Evolutionary conservation across 306 rosid genomes (phyloP).

Genomic region (Inga oerstediana): DNA sequence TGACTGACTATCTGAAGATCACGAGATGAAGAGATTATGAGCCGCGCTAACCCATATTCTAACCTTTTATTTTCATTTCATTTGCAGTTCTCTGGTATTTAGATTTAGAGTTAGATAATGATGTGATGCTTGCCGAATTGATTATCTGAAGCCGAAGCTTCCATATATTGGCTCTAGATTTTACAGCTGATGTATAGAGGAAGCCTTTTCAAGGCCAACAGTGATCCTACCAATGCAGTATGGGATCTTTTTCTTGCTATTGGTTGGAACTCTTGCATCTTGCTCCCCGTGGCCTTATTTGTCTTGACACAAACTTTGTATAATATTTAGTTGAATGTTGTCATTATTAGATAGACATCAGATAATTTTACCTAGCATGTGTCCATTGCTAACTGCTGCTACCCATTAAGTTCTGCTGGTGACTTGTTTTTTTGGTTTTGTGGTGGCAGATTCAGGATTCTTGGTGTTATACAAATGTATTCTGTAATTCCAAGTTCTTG

Average conservation of each 20-base stretch:
- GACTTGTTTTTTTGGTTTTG: conserved; percentile 43
- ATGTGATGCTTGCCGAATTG: conserved; percentile 21
- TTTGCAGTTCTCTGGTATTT: conserved; percentile 24
- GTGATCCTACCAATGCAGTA: conserved; percentile 37
- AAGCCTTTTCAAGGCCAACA: conserved; percentile 28
- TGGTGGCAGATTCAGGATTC: conserved; percentile 73
- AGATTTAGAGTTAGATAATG: conserved; percentile 26
- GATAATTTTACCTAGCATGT: conserved; percentile 52
- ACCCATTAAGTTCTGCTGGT: conserved; percentile 46
- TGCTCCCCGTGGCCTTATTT: conserved; percentile 25
- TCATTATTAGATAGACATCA: conserved; percentile 49
- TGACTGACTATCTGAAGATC: neutral
- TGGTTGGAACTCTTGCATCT: neutral
- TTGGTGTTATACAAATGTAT: conserved; percentile 51
- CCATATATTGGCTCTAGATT: conserved; percentile 18
- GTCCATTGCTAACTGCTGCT: conserved; percentile 77
- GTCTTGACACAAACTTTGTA: conserved; percentile 56
- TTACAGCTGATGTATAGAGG: conserved; percentile 19
- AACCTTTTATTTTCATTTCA: neutral
- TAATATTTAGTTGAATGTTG: conserved; percentile 61
- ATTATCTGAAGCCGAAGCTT: conserved; percentile 35
- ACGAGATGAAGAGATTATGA: neutral
- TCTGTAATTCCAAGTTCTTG: conserved; percentile 56
- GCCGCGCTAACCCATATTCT: neutral
- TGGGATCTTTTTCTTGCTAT: conserved; percentile 25